Evolutionary conservation across 495 filamentous ascomycete genomes (phyloP), one percentile per base, ranked within the genome.

Genomic region (Tuber calosporum): DNA sequence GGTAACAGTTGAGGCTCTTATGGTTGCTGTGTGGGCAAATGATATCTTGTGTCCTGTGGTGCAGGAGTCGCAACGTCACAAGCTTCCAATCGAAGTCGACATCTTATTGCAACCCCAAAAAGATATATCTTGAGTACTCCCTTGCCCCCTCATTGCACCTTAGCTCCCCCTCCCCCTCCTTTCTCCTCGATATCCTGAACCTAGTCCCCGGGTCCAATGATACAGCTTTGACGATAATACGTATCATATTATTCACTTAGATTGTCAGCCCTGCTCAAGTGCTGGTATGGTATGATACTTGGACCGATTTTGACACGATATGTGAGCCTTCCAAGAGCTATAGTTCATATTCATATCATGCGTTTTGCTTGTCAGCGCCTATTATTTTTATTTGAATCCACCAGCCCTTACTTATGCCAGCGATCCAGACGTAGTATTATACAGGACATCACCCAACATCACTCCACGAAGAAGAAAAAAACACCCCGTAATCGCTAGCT

Each of bases 391-490:
- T 62, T 34, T 62, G 53, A 34, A 62, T 34, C 19, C 53, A 34
- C 53, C 53, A 62, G 26, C 53, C 13, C 53, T 62, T 62, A 13
- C 26, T 30, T 62, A 26, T 62, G 53, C 26, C 19, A 3, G 53
- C 53, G 53, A 62, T 62, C 34, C 17, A 62, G 53, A 34, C 53
- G 53, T 11, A 62, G 53, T 62, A 62, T 62, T 62, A 62, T 62
- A 62, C 53, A 62, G 48, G 26, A 58, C 48, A 40, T 43, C 42
- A 19, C 15, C 42, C 42, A 34, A 62, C 53, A 62, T 62, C 53
- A 9, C 53, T 13, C 53, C 53, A 62, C 53, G 53, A 19, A 62
- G 53, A 62, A 62, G 26, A 53, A 53, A 26, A 53, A 30, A 17
- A 62, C 53, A 62, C 26, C 53, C 53, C 26, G 34, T 62, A 34